Percentiles rank a stretch among this genome's conserved stretches.
These are phyloP conservation scores for Calonectria crousiana DNA, from an alignment of 2,329 filamentous ascomycete species.

Conservation along the genomic window DNA sequence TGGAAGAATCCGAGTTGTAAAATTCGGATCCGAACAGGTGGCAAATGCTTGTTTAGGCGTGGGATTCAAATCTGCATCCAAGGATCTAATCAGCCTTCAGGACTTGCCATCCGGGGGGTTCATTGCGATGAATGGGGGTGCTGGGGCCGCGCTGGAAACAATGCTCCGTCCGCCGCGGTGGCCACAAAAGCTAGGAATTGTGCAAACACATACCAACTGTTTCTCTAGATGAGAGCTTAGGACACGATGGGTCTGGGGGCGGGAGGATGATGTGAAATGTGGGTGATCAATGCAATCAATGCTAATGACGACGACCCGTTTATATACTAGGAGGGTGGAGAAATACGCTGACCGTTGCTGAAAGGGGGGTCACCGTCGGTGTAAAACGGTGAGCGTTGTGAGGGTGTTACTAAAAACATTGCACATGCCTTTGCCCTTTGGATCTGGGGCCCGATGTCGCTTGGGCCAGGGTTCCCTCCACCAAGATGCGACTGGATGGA, in stretches of 20 bases:
- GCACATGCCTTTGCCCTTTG: conserved; percentile 1
- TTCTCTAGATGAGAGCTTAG: neutral
- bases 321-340: conserved; percentile 42
- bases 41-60: conserved; percentile 36
- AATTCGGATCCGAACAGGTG: conserved; percentile 40
- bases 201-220: conserved; percentile 33
- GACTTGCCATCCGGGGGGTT: conserved; percentile 10
- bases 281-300: conserved; percentile 33
- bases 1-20: conserved; percentile 28
- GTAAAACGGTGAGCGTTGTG: conserved; percentile 39
- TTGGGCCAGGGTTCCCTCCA: conserved; percentile 34
- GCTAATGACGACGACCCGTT: conserved; percentile 13
- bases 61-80: conserved; percentile 30
- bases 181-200: neutral
- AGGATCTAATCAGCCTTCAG: conserved; percentile 24
- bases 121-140: neutral
- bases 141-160: neutral
- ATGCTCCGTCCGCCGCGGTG: neutral
- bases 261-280: conserved; percentile 10
- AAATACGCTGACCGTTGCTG: conserved; percentile 35
- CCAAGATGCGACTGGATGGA: conserved; percentile 40
- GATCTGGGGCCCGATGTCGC: conserved; percentile 38
- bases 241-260: conserved; percentile 23
- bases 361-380: conserved; percentile 40
- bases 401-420: conserved; percentile 21